phyloP scores from a whole-genome alignment of 2,329 filamentous ascomycete species.

The Cladosporium sphaerospermum region DNA sequence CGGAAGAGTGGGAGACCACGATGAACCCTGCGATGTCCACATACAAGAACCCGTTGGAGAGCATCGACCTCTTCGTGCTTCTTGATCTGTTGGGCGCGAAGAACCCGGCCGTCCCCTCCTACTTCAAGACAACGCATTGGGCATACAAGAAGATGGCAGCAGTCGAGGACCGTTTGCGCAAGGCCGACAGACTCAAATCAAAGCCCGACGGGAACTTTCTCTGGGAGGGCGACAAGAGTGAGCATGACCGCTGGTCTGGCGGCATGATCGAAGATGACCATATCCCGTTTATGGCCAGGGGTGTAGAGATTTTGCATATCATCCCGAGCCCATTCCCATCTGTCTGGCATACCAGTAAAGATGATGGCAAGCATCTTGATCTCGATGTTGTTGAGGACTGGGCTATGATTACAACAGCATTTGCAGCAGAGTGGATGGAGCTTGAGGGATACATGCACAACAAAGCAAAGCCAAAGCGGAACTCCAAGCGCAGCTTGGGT shows the following conservation, averaged over 20 bases:
- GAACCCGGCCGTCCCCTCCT: slow-evolving; percentile 69
- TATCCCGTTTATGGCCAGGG: slow-evolving; percentile 77
- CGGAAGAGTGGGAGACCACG: slow-evolving; percentile 70
- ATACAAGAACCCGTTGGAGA: slow-evolving; percentile 66
- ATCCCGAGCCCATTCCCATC: slow-evolving; percentile 76
- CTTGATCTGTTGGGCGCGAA: slow-evolving; percentile 76
- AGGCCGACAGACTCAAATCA: slow-evolving; percentile 60
- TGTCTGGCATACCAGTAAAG: slow-evolving; percentile 81
- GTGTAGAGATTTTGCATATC: slow-evolving; percentile 82
- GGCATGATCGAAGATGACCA: slow-evolving; percentile 71
- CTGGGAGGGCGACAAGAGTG: slow-evolving; percentile 52
- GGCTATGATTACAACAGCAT: slow-evolving; percentile 75
- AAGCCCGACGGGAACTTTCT: slow-evolving; percentile 59
- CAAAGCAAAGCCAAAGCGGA: background rate
- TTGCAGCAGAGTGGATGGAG: slow-evolving; percentile 89
- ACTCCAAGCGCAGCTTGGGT: background rate
- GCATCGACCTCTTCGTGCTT: slow-evolving; percentile 85
- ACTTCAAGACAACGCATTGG: slow-evolving; percentile 89
- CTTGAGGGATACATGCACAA: slow-evolving; percentile 49
- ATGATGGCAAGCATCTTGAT: slow-evolving; percentile 81
- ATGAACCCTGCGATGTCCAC: slow-evolving; percentile 65
- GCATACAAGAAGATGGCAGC: slow-evolving; percentile 72
- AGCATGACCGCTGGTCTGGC: slow-evolving; percentile 42
- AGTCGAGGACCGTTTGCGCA: slow-evolving; percentile 68
- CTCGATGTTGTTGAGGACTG: slow-evolving; percentile 76